phyloP scores from a whole-genome alignment of 1,284 basidiomycete genomes.

The Malassezia sp. region DNA sequence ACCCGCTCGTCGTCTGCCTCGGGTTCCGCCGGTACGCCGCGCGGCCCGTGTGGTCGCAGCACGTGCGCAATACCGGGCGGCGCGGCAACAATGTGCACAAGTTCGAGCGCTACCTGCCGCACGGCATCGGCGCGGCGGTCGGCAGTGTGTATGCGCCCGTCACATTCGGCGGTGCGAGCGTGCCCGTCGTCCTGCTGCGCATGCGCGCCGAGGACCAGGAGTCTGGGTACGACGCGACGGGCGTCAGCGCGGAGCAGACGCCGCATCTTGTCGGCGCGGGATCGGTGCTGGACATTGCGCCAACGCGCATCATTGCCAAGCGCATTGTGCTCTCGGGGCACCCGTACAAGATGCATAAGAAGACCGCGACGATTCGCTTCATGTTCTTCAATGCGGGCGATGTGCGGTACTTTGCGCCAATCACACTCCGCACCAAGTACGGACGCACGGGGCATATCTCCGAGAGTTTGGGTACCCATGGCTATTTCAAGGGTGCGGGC shows the following conservation, averaged over 20 bases:
- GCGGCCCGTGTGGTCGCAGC: slow-evolving; percentile 83
- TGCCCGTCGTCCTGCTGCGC: slow-evolving; percentile 32
- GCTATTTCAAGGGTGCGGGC: slow-evolving; percentile 87
- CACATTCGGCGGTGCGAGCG: slow-evolving; percentile 59
- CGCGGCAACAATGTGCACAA: slow-evolving; percentile 95
- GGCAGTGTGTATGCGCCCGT: slow-evolving; percentile 70
- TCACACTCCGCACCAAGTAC: slow-evolving; percentile 83
- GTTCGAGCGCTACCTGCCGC: slow-evolving; percentile 81
- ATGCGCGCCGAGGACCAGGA: slow-evolving; percentile 25
- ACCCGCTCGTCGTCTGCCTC: slow-evolving; percentile 74
- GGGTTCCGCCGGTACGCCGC: slow-evolving; percentile 74
- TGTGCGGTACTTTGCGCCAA: slow-evolving; percentile 81
- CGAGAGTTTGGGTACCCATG: slow-evolving; percentile 91
- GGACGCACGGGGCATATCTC: slow-evolving; percentile 79
- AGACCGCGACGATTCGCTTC: slow-evolving; percentile 91
- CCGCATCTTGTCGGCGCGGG: slow-evolving; percentile 77
- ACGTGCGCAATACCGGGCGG: slow-evolving; percentile 62
- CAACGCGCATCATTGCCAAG: slow-evolving; percentile 82
- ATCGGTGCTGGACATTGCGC: slow-evolving; percentile 65
- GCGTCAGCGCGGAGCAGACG: slow-evolving; percentile 39
- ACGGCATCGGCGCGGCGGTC: slow-evolving; percentile 58
- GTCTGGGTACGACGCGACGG: slow-evolving; percentile 36
- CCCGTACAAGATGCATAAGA: slow-evolving; percentile 94
- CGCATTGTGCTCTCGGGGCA: slow-evolving; percentile 86
- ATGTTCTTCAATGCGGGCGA: slow-evolving; percentile 98